Percentiles rank a stretch among this genome's conserved stretches.
Evolutionary conservation across 805 yeast genomes (phyloP).

Genomic region (Candida methanosorbosa): DNA sequence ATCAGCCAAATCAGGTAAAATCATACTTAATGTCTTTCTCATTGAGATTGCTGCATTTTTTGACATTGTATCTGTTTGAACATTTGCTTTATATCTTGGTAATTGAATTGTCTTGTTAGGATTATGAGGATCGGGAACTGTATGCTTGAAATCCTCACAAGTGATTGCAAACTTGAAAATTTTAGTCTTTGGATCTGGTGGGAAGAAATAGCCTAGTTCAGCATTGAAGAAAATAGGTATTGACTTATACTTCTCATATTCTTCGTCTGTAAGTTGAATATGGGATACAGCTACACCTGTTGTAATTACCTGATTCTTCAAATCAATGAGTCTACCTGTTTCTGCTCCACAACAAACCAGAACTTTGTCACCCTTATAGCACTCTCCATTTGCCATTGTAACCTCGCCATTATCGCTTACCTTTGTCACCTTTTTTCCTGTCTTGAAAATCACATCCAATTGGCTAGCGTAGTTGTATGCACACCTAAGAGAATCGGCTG

Average conservation of each 20-base stretch:
- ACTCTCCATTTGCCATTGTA: conserved; percentile 15
- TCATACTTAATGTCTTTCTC: conserved; percentile 14
- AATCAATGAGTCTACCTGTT: conserved; percentile 24
- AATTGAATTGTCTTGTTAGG: conserved; percentile 12
- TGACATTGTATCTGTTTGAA: conserved; percentile 21
- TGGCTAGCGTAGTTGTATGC: conserved; percentile 9
- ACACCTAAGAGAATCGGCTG: conserved; percentile 17
- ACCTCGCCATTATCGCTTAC: conserved; percentile 4
- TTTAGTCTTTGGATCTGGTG: conserved; percentile 31
- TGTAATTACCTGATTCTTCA: conserved; percentile 23
- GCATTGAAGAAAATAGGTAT: conserved; percentile 36
- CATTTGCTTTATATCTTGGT: conserved; percentile 25
- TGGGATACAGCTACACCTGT: conserved; percentile 30
- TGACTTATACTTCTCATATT: conserved; percentile 24
- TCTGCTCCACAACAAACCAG: conserved; percentile 30
- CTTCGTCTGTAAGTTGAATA: conserved; percentile 25
- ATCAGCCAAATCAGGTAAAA: conserved; percentile 28
- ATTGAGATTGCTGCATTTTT: conserved; percentile 14
- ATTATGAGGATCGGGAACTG: too few species aligned
- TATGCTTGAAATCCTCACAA: conserved; percentile 11
- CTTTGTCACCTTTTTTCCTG: neutral
- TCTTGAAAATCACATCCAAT: conserved; percentile 13
- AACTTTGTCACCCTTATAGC: conserved; percentile 21
- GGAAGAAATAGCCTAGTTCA: conserved; percentile 36
- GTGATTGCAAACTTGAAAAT: conserved; percentile 29